phyloP scores from a whole-genome alignment of 192 early-diverging fungal genomes.

The Backusella mclennaniae region DNA sequence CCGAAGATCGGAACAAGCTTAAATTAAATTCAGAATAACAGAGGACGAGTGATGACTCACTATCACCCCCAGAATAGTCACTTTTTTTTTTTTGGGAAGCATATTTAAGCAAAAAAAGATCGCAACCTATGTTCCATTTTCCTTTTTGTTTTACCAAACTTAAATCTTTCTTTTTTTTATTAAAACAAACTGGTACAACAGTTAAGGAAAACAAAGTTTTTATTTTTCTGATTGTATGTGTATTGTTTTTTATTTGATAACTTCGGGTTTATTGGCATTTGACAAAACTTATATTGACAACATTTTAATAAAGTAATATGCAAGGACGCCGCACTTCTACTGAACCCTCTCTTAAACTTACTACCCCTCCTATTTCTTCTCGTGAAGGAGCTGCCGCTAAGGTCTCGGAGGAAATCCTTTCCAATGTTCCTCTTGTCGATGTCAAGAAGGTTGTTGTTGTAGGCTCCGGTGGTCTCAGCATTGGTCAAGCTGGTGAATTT shows the following conservation, averaged over 20 bases:
- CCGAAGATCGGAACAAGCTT: not conserved
- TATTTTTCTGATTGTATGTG: slow-evolving; percentile 26
- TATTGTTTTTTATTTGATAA: slow-evolving; percentile 37
- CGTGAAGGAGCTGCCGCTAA: slow-evolving; percentile 32
- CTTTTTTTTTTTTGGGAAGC: slow-evolving; percentile 6
- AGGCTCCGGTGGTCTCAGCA: slow-evolving; percentile 92
- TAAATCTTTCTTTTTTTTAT: slow-evolving; percentile 7
- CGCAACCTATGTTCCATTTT: not conserved
- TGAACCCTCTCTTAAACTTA: slow-evolving; percentile 7
- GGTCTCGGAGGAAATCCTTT: slow-evolving; percentile 49
- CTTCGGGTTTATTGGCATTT: slow-evolving; percentile 33
- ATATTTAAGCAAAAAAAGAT: not conserved
- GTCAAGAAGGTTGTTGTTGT: slow-evolving; percentile 91
- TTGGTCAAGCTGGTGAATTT: slow-evolving; percentile 99
- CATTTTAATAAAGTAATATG: slow-evolving; percentile 35
- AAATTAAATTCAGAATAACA: not conserved
- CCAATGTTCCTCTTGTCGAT: slow-evolving; percentile 50
- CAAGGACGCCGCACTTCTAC: slow-evolving; percentile 1
- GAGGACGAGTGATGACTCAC: slow-evolving; percentile 2
- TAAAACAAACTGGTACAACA: slow-evolving; percentile 7
- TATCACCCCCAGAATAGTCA: slow-evolving; percentile 7
- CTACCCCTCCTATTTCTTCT: slow-evolving; percentile 3
- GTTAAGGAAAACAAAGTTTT: slow-evolving; percentile 4
- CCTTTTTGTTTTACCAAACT: slow-evolving; percentile 8
- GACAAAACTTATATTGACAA: slow-evolving; percentile 38